Percentiles rank a stretch among this genome's conserved stretches.
These are phyloP conservation scores for Ehretia macrophylla DNA, from an alignment of 257 asterid species.

Conservation along the genomic window DNA sequence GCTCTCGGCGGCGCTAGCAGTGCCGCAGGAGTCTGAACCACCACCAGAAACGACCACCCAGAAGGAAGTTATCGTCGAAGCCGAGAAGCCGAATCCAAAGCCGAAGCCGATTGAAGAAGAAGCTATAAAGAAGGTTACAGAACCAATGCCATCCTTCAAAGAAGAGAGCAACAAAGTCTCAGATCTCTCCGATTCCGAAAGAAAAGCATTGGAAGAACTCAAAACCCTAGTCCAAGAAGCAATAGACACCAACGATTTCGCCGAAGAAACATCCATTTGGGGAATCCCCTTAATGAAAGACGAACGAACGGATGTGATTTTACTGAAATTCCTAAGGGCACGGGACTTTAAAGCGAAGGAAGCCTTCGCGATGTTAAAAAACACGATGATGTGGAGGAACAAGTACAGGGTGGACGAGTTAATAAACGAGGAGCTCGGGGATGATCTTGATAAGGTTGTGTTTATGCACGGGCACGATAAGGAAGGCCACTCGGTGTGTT, in stretches of 20 bases:
- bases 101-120: constrained; percentile 22
- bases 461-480: constrained; percentile 85
- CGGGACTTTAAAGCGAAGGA: constrained; percentile 77
- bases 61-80: constrained; percentile 24
- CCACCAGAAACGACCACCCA: not conserved
- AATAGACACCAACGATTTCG: constrained; percentile 26
- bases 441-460: constrained; percentile 76
- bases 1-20: not conserved
- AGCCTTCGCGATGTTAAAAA: constrained; percentile 58
- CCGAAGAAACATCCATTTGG: constrained; percentile 63
- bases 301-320: constrained; percentile 62
- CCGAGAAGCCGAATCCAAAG: constrained; percentile 13
- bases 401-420: constrained; percentile 60
- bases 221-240: constrained; percentile 45
- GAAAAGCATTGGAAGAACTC: constrained; percentile 47
- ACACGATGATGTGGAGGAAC: constrained; percentile 65
- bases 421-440: constrained; percentile 66
- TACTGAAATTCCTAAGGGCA: constrained; percentile 84
- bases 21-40: not conserved
- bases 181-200: constrained; percentile 63
- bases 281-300: constrained; percentile 74
- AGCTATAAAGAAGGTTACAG: constrained; percentile 21
- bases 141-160: constrained; percentile 52
- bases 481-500: constrained; percentile 75
- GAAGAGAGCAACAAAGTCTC: constrained; percentile 67